A percentile compares a stretch with the other conserved stretches of the same genome.
Evolutionary conservation across 352 stramenopile species (phyloP).

Genomic region (Phytophthora multivora): DNA sequence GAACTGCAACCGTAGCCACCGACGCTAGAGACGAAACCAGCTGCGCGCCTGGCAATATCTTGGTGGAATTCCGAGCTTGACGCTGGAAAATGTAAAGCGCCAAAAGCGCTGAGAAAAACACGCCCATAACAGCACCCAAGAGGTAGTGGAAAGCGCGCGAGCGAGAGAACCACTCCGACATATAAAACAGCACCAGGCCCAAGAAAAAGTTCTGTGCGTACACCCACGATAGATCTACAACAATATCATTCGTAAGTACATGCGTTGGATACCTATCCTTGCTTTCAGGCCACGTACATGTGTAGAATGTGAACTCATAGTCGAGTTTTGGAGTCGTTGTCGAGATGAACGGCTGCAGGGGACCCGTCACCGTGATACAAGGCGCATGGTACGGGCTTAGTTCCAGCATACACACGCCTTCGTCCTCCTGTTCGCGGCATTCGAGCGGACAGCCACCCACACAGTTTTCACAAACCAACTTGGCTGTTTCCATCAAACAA

Average conservation of each 20-base stretch:
- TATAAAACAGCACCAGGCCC: constrained; percentile 73
- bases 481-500: constrained; percentile 38
- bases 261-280: not conserved
- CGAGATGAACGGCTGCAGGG: constrained; percentile 61
- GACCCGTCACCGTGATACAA: constrained; percentile 69
- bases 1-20: constrained; percentile 71
- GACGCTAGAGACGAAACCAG: constrained; percentile 73
- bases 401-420: constrained; percentile 53
- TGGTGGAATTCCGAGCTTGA: constrained; percentile 69
- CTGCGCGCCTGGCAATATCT: constrained; percentile 73
- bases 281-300: constrained; percentile 45
- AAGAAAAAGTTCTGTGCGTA: constrained; percentile 82
- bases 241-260: constrained; percentile 3
- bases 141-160: constrained; percentile 84
- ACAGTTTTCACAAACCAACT: constrained; percentile 73
- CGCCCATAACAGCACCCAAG: constrained; percentile 63
- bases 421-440: constrained; percentile 41
- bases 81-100: constrained; percentile 82
- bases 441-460: constrained; percentile 65
- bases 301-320: constrained; percentile 70
- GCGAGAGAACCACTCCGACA: constrained; percentile 61
- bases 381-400: constrained; percentile 83
- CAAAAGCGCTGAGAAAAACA: constrained; percentile 79
- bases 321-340: constrained; percentile 47
- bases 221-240: constrained; percentile 63